Conservation (phyloP, 345 rosid genomes). For the Arabidopsis arenosa region DNA sequence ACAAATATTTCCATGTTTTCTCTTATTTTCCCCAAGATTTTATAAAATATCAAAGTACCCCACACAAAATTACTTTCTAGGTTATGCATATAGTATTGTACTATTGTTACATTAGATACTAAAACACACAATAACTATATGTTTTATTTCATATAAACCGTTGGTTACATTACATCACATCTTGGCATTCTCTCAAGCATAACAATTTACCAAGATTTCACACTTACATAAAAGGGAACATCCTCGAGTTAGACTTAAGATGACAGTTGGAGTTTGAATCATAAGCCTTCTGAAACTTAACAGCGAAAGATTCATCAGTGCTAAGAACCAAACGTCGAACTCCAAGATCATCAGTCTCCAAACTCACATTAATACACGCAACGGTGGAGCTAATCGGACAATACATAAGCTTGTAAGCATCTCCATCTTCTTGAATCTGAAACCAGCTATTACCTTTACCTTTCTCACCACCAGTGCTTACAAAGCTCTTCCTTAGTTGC, state of each 20-base stretch:
- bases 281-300: conserved; percentile 40
- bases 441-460: conserved; percentile 29
- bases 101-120: not conserved
- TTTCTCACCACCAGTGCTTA: conserved; percentile 38
- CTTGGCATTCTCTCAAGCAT: conserved; percentile 2
- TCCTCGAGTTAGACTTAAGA: conserved; percentile 18
- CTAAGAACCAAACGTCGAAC: conserved; percentile 40
- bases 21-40: not conserved
- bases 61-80: not conserved
- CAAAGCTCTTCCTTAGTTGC: conserved; percentile 28
- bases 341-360: conserved; percentile 36
- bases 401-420: conserved; percentile 41
- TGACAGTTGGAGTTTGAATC: conserved; percentile 38
- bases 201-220: not conserved
- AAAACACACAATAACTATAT: not conserved
- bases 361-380: conserved; percentile 27
- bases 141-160: conserved; percentile 38
- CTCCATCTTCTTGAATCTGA: conserved; percentile 41
- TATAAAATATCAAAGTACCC: not conserved
- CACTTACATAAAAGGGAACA: conserved; percentile 26
- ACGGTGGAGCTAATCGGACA: conserved; percentile 23
- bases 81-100: not conserved
- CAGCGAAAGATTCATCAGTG: conserved; percentile 19
- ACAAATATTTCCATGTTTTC: not conserved
- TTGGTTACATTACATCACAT: conserved; percentile 30